Conservation (phyloP, 768 basidiomycete genomes). For the Kwoniella sp. region DNA sequence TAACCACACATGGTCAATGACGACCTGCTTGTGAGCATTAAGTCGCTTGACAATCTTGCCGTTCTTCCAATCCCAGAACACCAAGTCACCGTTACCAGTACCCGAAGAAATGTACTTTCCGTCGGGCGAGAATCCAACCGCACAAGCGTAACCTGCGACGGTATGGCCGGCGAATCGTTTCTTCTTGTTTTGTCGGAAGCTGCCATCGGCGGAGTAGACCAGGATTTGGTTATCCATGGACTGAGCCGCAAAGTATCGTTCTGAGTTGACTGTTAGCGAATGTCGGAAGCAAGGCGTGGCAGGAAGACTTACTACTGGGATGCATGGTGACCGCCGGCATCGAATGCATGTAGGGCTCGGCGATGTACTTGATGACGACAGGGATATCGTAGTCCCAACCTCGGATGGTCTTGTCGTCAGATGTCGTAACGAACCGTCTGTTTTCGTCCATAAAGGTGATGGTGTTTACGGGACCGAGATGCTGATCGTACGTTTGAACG, state of each 20-base stretch:
- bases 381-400: conserved; percentile 99
- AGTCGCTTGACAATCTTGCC: conserved; percentile 87
- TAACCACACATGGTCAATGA: conserved; percentile 95
- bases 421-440: conserved; percentile 92
- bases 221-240: conserved; percentile 98
- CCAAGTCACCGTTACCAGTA: conserved; percentile 87
- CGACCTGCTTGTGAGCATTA: conserved; percentile 88
- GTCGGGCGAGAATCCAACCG: conserved; percentile 95
- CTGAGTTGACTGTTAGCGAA: no score
- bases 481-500: conserved; percentile 97
- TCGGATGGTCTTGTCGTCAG: conserved; percentile 97
- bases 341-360: conserved; percentile 98
- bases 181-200: conserved; percentile 94
- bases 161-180: conserved; percentile 97
- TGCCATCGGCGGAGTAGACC: conserved; percentile 90
- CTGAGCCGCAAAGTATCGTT: conserved; percentile 96
- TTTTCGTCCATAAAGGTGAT: conserved; percentile 99
- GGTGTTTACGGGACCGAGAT: conserved; percentile 94
- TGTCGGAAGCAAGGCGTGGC: background rate
- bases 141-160: conserved; percentile 93
- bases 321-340: conserved; percentile 98
- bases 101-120: conserved; percentile 98
- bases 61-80: conserved; percentile 99
- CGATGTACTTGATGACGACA: conserved; percentile 98
- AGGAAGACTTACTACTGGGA: conserved; percentile 75